Conservation (phyloP, 2,329 filamentous ascomycete species). For the Cercospora citrullina region DNA sequence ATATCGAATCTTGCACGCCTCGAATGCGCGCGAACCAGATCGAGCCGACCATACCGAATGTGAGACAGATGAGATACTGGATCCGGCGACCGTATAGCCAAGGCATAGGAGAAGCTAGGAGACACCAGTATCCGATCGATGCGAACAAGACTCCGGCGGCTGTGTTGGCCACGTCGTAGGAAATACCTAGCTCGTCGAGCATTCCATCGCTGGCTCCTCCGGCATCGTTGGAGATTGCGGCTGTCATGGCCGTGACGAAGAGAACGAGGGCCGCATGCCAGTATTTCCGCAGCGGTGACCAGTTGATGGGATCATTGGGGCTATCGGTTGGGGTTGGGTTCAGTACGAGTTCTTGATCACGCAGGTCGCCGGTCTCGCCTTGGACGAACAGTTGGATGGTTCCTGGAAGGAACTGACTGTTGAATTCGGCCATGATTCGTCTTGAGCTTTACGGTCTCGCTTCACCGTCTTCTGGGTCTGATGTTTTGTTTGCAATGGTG, state of each 20-base stretch:
- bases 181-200: slow-evolving; percentile 53
- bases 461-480: too few species aligned
- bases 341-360: slow-evolving; percentile 50
- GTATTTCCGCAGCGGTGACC: slow-evolving; percentile 34
- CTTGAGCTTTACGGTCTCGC: too few species aligned
- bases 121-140: slow-evolving; percentile 57
- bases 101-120: slow-evolving; percentile 55
- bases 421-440: slow-evolving; percentile 20
- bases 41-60: slow-evolving; percentile 52
- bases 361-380: slow-evolving; percentile 21
- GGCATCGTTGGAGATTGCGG: slow-evolving; percentile 58
- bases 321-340: slow-evolving; percentile 52
- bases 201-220: slow-evolving; percentile 55
- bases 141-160: slow-evolving; percentile 59
- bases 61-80: slow-evolving; percentile 56
- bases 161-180: slow-evolving; percentile 56
- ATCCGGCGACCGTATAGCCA: slow-evolving; percentile 58
- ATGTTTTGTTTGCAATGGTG: too few species aligned
- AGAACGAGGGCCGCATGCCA: slow-evolving; percentile 51
- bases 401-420: slow-evolving; percentile 25
- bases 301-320: slow-evolving; percentile 38
- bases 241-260: slow-evolving; percentile 57
- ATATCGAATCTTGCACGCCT: slow-evolving; percentile 51
- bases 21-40: slow-evolving; percentile 56
- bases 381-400: slow-evolving; percentile 29